Evolutionary conservation across 2,329 filamentous ascomycete genomes (phyloP), one percentile per base, ranked within the genome.

Genomic region (Pseudophaeomoniella oleicola): DNA sequence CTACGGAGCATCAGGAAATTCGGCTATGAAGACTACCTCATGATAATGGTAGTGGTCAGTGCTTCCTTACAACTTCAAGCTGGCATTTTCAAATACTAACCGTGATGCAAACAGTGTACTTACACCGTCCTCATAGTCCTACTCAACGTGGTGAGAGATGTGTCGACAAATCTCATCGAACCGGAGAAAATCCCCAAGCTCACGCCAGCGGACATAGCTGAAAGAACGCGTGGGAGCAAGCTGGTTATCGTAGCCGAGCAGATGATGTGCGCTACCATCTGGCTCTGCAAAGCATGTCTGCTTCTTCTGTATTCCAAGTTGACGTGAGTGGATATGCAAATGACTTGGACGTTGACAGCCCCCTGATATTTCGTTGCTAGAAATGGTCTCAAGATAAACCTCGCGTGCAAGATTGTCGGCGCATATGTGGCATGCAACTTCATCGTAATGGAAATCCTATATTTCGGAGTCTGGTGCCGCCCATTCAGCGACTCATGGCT

Each of bases 171-270:
- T 40, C 64, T 63, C 27, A 59, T 66, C 38, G 47, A 58, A 3
- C 47, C 51, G 3, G 54, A 56, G 1, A 46, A 50, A 4, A 50
- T 57, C 2, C 50, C 49, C 10, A 55, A 55, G 34, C 68, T 74
- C 40, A 69, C 66, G 1, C 50, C 57, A 0, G 43, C 58, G 2
- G 60, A 64, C 5, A 56, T 61, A n/a, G 36, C 51, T 1, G 43
- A 48, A 17, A 63, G 67, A 11, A 52, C 68, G 3, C 63, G 58
- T 34, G 70, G 70, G n/a, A 71, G 67, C 46, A 71, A 71, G 44
- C 60, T 70, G 46, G 65, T 69, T 1, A 53, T 73, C 37, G 64
- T 66, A 0, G 61, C 67, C 11, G 70, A 73, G 43, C 60, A 71
- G 39, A 67, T 64, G 45, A 69, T 68, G 43, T 55, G 69, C 30